These are phyloP conservation scores for Saccharomycopsis babjevae DNA, from an alignment of 805 yeast species.

Conservation along the genomic window DNA sequence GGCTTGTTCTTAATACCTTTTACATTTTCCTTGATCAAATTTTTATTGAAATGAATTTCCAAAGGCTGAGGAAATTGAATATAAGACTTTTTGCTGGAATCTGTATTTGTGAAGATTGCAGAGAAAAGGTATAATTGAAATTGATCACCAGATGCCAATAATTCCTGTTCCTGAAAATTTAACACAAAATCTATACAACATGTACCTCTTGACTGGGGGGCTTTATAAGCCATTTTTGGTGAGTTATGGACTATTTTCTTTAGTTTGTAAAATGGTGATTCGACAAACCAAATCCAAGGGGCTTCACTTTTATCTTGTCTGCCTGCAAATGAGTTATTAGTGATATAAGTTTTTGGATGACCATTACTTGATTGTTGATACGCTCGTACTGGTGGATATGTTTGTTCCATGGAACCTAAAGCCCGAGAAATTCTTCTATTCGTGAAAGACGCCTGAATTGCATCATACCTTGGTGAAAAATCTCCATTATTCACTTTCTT, in stretches of 20 bases:
- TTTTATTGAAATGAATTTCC: conserved; percentile 54
- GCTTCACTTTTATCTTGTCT: background rate
- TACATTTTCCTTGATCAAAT: conserved; percentile 40
- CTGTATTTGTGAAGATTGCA: conserved; percentile 31
- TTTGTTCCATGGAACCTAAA: conserved; percentile 23
- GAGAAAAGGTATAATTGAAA: conserved; percentile 43
- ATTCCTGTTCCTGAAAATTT: conserved; percentile 30
- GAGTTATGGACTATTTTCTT: conserved; percentile 37
- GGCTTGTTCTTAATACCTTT: conserved; percentile 67
- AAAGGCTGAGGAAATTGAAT: conserved; percentile 64
- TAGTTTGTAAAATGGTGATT: conserved; percentile 46
- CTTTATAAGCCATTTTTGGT: conserved; percentile 35
- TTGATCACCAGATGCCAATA: conserved; percentile 25
- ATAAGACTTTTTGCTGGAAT: conserved; percentile 24
- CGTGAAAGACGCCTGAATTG: conserved; percentile 20
- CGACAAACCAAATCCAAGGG: conserved; percentile 41
- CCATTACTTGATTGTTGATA: background rate
- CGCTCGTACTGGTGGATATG: conserved; percentile 17
- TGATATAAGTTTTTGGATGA: background rate
- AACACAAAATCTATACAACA: conserved; percentile 35
- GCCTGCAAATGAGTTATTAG: background rate
- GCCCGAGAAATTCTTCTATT: conserved; percentile 19
- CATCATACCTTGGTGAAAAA: conserved; percentile 31
- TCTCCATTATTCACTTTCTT: conserved; percentile 28
- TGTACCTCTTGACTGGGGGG: conserved; percentile 37